Base-by-base conservation (phyloP, 805 yeast genomes). In the Candida taoyuanica region DNA sequence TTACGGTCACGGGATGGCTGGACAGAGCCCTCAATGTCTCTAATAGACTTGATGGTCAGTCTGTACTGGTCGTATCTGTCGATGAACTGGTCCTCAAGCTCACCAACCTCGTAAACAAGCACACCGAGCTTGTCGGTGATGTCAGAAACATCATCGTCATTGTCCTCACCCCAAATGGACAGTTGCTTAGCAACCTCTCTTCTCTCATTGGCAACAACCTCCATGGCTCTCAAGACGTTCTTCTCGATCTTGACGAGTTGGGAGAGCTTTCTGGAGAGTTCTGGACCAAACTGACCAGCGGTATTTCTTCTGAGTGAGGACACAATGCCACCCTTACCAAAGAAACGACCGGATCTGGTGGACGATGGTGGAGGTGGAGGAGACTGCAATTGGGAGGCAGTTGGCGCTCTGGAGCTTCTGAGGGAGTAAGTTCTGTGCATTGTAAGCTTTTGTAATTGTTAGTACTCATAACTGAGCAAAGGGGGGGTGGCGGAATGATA, bases 371-470 rank as follows among this genome's bases (percentile, higher is more conserved):
- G 98, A 33, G 98, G 98, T 39, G 95, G 91, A 24, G 98, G 97
- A 35, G 85, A 75, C 63, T 83, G 89, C 67, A 91, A 67, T 68
- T 91, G 96, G 50, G 96, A 78, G 44, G 98, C 98, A 41, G 98
- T 89, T 46, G 98, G 98, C 28, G 97, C 98, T 67, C 96, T 85
- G 40, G 82, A 65, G 55, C 88, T 81, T 78, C 98, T 88, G 68
- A 91, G 74, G 25, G 98, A 91, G 70, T 93, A 93, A 35, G 98
- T 91, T 81, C 97, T 85, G 76, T 91, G 97, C 98, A 93, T 93
- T 49, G 20, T 29, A 24, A 18, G 14, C n/a, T 11, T 12, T 29
- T 7, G 5, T 5, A 7, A 5, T 21, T 21, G 36, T 34, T 34
- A 34, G 36, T 27, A 23, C 18, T 15, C 18, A n/a, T n/a, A 5